Evolutionary conservation across 1,284 basidiomycete genomes (phyloP), one percentile per base, ranked within the genome.

Genomic region (Fomes fomentarius): DNA sequence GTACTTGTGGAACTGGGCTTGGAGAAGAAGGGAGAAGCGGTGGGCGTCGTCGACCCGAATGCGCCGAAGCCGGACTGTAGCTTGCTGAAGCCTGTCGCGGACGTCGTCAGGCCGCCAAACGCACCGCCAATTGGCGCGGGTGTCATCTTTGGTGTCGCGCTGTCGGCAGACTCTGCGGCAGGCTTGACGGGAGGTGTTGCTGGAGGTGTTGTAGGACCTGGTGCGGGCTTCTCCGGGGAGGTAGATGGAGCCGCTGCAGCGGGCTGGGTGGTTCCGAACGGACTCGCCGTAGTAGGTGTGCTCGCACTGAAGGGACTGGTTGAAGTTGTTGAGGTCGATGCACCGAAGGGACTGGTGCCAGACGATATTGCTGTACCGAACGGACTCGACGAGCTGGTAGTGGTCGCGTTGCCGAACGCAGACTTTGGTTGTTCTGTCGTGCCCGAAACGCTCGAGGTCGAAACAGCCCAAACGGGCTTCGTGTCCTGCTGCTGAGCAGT

Each of bases 21-120:
- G 56, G 79, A 78, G 65, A 80, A 77, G 69, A 85, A 87, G 1
- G 84, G 83, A 1, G 85, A 87, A 17, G 71, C 66, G 19, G 66
- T 66, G 26, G 66, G 63, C n/a, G 66, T 51, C 21, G 64, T 65
- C 11, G 40, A 7, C 14, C 76, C 72, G 58, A 76, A 76, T 7
- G 71, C 73, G 15, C 76, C 76, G 62, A 74, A 73, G 0, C 78
- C 78, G 30, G 70, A 56, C 4, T 73, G 66, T 9, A 77, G 69
- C 52, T 73, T 75, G 25, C 71, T 62, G 51, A 77, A 76, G 0
- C 65, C 69, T 5, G 64, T 67, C 4, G 74, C 63, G 26, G 72
- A 70, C 9, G 72, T 66, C 26, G 68, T 67, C 11, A 76, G 62
- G 34, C 66, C 67, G 15, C 69, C 67, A 47, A 76, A 78, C 11